These are phyloP conservation scores for Pleurotus sapidus DNA, from an alignment of 768 basidiomycete species.

Conservation along the genomic window DNA sequence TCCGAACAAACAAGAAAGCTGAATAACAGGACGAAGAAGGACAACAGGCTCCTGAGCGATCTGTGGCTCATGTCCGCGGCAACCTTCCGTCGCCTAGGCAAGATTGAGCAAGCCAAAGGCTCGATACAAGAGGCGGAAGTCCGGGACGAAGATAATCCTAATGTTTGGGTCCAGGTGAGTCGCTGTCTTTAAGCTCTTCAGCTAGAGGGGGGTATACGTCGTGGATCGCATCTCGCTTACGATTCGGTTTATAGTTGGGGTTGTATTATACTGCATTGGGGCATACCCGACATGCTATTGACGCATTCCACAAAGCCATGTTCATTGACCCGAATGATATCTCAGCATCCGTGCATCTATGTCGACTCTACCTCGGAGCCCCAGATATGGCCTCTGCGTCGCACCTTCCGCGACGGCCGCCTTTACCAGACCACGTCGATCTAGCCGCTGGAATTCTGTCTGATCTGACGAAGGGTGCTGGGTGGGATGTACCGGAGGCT, in stretches of 20 bases:
- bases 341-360: constrained; percentile 74
- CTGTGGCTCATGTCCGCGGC: constrained; percentile 95
- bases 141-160: constrained; percentile 79
- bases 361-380: constrained; percentile 63
- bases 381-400: constrained; percentile 11
- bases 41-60: constrained; percentile 71
- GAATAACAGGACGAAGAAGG: constrained; percentile 49
- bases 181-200: background rate
- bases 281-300: constrained; percentile 59
- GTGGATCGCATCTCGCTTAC: background rate
- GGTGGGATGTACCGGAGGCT: constrained; percentile 91
- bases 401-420: constrained; percentile 9
- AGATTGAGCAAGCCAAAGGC: constrained; percentile 85
- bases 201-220: background rate
- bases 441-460: constrained; percentile 80
- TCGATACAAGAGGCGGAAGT: constrained; percentile 96
- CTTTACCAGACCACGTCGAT: constrained; percentile 51
- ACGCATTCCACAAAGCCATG: constrained; percentile 85
- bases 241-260: constrained; percentile 53
- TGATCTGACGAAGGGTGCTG: constrained; percentile 72
- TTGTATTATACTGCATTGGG: constrained; percentile 65
- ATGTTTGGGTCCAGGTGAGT: constrained; percentile 92
- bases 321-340: constrained; percentile 81
- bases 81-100: constrained; percentile 86
- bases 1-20: constrained; percentile 29